Base-by-base conservation (phyloP, 176 grass and related monocot species). In the Phragmites australis region DNA sequence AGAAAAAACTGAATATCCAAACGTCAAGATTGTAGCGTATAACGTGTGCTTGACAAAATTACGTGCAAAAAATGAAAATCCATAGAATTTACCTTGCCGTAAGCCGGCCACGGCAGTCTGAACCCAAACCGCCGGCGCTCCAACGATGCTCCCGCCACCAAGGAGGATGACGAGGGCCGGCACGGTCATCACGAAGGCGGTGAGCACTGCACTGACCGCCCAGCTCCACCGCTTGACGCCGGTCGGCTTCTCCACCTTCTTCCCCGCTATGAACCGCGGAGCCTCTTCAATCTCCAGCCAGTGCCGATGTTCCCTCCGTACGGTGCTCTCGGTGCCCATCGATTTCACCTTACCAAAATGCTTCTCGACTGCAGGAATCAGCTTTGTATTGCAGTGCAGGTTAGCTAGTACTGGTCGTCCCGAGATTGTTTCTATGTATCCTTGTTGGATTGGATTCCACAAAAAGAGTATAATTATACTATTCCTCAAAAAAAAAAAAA, bases 101-200 rank as follows among this genome's bases (percentile, higher is more conserved):
- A 77, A 15, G 65, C 40, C 50, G 44, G 10, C 22, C 64, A 71
- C 39, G n/a, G 83, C 43, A 11, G 52, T 29, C 66, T 63, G 31
- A 12, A 84, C 43, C 82, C 82, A 84, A 3, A 68, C 46, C 31
- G 4, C 53, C 57, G 76, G 57, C n/a, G 43, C 8, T 45, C 66
- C 56, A 17, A n/a, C n/a, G n/a, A 17, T 41, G 66, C 46, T 6
- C 12, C 66, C 34, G 57, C n/a, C n/a, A n/a, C 68, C 26, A 26
- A 74, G 19, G 76, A 86, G 34, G 76, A 72, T 4, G 76, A 86
- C 16, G 32, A 86, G 34, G 4, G 37, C 37, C 25, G 46, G 34
- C 25, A 74, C 5, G 18, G 60, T 65, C 76, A 86, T 53, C 15
- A 81, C 16, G 1, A 86, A 15, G 48, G 72, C 68, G 17, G 65